Evolutionary conservation across 768 basidiomycete species (phyloP), one percentile per base, ranked within the genome.

Genomic region (Xanthoconium stramineum): DNA sequence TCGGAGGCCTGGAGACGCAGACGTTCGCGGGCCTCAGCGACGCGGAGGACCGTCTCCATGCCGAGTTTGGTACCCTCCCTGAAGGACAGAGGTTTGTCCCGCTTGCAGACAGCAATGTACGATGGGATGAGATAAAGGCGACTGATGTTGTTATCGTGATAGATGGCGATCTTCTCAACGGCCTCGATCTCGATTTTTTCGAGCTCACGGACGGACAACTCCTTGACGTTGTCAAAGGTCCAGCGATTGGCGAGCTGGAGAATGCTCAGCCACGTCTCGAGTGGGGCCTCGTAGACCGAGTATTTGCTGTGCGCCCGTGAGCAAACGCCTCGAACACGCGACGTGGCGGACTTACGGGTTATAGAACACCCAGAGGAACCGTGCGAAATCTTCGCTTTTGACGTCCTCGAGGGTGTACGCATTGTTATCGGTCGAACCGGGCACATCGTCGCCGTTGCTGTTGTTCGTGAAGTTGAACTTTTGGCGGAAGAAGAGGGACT

Each of bases 281-380:
- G 62, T 0, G 75, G 64, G 3, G 76, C 77, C 4, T 75, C 68
- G 43, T 78, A 78, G 2, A 71, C 44, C 0, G 73, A 76, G 57
- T 75, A 73, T 68, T 66, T 70, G 5, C 74, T 75, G 55, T 29
- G 42, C 35, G 47, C 19, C 24, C 36, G 53, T 57, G 5, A 53
- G 56, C 19, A 39, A 49, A 35, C 15, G 28, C 17, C 39, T 30
- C 19, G 19, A 49, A 19, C 7, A n/a, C 2, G 35, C 11, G 37
- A 49, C 15, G 19, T 17, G 33, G 19, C 32, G 8, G 36, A 73
- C 82, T 52, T 57, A 86, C 85, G 77, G 73, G 50, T 85, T 84
- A 50, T 87, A 87, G 47, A 86, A 83, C 0, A 86, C 77, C 81
- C 80, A 85, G 0, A 84, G 67, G 45, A 86, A 80, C 0, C 78